Evolutionary conservation across 2,329 filamentous ascomycete genomes (phyloP), one percentile per base, ranked within the genome.

Genomic region (Calonectria multiphialidica): DNA sequence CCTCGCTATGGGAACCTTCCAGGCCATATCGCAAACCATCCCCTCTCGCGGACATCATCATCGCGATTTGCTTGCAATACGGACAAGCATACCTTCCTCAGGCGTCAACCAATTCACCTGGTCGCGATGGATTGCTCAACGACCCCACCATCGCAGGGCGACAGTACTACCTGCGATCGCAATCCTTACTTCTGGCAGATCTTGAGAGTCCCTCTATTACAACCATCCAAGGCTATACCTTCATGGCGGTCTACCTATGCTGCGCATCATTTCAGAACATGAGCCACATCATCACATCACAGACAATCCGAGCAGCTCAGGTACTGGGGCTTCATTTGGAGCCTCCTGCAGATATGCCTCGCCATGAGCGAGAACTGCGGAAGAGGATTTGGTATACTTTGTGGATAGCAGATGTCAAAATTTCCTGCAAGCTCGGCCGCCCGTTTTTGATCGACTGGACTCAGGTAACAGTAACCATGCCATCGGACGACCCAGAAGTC

Each of bases 341-440:
- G 35, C 87, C 88, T 1, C 79, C 83, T 0, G 68, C 72, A 10
- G 72, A 78, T 59, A 71, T 86, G 61, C 78, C 84, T 0, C 72
- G 67, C 5, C 62, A 71, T 0, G 79, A 86, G 61, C 75, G 83
- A 21, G 87, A 89, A 73, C 77, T 88, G 70, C 85, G 86, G 5
- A 87, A 85, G 73, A 82, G 88, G 0, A 71, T 90, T 15, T 91
- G 89, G 88, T 90, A 88, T 88, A 80, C 79, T 1, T 75, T 91
- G 1, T 90, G 85, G 75, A 80, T 82, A 1, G 77, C 89, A 18
- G 89, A 90, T 63, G 84, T 80, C 70, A 88, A 88, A 74, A 83
- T 80, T 2, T 83, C 82, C 70, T 84, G 86, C 80, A 87, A 88
- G 70, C 81, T 88, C 2, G 87, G 87, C 3, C 84, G 87, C 0